Conservation (phyloP, 768 basidiomycete species). For the Boletus edulis region DNA sequence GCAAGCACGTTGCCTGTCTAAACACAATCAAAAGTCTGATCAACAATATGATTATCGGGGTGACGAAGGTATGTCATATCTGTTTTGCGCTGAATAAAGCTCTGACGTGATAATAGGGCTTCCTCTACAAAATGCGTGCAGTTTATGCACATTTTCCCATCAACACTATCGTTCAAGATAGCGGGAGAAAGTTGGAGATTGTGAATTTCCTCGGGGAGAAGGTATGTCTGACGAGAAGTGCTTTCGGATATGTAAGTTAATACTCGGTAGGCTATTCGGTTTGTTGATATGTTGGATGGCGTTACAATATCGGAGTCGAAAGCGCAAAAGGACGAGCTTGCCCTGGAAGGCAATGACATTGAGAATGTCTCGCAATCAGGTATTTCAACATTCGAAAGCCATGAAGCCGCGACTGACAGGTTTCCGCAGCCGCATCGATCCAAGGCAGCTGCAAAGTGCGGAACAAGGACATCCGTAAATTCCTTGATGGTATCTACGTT, state of each 20-base stretch:
- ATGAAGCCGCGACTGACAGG: slow-evolving; percentile 6
- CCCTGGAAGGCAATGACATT: slow-evolving; percentile 93
- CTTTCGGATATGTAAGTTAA: neutral
- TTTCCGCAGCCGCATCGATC: slow-evolving; percentile 78
- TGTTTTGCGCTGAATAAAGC: neutral
- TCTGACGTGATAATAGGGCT: slow-evolving; percentile 58
- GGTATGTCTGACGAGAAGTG: slow-evolving; percentile 40
- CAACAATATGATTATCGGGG: slow-evolving; percentile 96
- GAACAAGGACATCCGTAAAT: slow-evolving; percentile 99
- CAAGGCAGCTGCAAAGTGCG: slow-evolving; percentile 95
- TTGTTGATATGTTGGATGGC: slow-evolving; percentile 89
- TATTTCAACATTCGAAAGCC: slow-evolving; percentile 28
- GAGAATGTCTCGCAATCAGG: slow-evolving; percentile 97
- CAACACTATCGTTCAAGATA: slow-evolving; percentile 91
- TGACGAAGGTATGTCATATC: slow-evolving; percentile 70
- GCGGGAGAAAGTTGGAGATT: slow-evolving; percentile 75
- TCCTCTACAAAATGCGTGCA: slow-evolving; percentile 99
- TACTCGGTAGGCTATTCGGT: slow-evolving; percentile 71
- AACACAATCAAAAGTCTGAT: slow-evolving; percentile 95
- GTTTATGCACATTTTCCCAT: slow-evolving; percentile 99
- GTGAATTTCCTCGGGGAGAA: slow-evolving; percentile 96
- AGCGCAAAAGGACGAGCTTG: slow-evolving; percentile 91
- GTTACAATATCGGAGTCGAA: slow-evolving; percentile 84
- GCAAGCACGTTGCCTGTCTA: slow-evolving; percentile 98
- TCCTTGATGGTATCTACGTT: slow-evolving; percentile 92